These are phyloP conservation scores for Leccinum olivaceoglutinosum DNA, from an alignment of 1,284 basidiomycete genomes.

Conservation along the genomic window DNA sequence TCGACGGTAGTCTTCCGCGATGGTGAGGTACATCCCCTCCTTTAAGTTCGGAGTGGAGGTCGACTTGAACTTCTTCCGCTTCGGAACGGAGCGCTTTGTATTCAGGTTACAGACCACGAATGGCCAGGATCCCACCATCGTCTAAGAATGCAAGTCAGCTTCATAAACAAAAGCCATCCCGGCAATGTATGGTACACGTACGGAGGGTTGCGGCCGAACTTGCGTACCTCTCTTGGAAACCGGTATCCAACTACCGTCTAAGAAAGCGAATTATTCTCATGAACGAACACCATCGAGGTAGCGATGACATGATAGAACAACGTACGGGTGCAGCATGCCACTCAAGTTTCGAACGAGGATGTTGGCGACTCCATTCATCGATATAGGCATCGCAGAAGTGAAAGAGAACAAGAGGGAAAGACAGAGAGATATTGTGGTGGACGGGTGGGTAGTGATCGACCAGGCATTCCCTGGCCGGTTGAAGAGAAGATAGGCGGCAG, in stretches of 20 bases:
- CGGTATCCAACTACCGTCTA: background rate
- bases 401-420: background rate
- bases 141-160: background rate
- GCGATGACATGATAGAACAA: background rate
- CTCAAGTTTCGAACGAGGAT: background rate
- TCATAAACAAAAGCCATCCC: background rate
- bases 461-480: too few relatives aligned
- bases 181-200: background rate
- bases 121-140: background rate
- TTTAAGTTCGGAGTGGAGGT: too few relatives aligned
- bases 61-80: background rate
- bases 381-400: background rate
- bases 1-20: too few relatives aligned
- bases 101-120: background rate
- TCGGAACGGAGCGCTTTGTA: constrained; percentile 5
- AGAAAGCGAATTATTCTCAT: background rate
- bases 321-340: constrained; percentile 1
- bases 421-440: too few relatives aligned
- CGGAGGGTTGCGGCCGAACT: too few relatives aligned
- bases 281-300: background rate
- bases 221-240: background rate
- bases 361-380: constrained; percentile 2
- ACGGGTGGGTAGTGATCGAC: too few relatives aligned
- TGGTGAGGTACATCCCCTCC: too few relatives aligned
- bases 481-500: too few relatives aligned